Conservation (phyloP, 176 grass and related monocot species). For the Carex parvula region DNA sequence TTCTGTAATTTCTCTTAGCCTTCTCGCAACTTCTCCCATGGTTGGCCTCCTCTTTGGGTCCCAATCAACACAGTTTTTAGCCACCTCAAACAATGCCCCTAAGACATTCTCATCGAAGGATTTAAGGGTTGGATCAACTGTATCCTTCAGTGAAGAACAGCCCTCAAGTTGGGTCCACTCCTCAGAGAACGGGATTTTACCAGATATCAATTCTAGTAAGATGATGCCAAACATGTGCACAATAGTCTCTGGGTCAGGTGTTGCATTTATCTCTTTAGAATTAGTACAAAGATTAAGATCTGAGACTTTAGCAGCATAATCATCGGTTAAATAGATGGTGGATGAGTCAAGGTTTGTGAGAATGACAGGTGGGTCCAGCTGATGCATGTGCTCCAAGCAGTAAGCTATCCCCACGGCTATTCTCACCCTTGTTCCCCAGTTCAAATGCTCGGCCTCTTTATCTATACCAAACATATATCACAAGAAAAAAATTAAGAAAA, state of each 20-base stretch:
- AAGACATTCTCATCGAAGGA: conserved; percentile 38
- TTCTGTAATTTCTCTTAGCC: conserved; percentile 64
- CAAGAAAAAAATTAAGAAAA: not conserved
- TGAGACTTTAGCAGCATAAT: conserved; percentile 79
- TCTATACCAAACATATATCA: conserved; percentile 35
- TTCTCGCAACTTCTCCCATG: conserved; percentile 48
- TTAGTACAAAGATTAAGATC: conserved; percentile 60
- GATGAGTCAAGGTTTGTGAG: conserved; percentile 55
- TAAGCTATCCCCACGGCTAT: conserved; percentile 71
- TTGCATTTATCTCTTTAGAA: not conserved
- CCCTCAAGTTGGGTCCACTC: conserved; percentile 45
- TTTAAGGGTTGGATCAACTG: conserved; percentile 46
- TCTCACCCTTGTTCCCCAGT: conserved; percentile 63
- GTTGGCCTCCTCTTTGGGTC: conserved; percentile 38
- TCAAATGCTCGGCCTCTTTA: conserved; percentile 63
- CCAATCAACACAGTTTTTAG: conserved; percentile 48
- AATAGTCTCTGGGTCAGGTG: conserved; percentile 36
- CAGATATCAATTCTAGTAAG: conserved; percentile 73
- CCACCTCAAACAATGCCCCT: conserved; percentile 37
- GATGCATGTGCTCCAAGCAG: conserved; percentile 88
- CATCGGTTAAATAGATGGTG: conserved; percentile 73
- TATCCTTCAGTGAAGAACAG: conserved; percentile 58
- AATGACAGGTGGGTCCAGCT: conserved; percentile 60
- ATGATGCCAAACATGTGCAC: conserved; percentile 84
- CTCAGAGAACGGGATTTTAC: conserved; percentile 48